Base-by-base conservation (phyloP, 2,329 filamentous ascomycete species). In the Fusarium dlaminii region DNA sequence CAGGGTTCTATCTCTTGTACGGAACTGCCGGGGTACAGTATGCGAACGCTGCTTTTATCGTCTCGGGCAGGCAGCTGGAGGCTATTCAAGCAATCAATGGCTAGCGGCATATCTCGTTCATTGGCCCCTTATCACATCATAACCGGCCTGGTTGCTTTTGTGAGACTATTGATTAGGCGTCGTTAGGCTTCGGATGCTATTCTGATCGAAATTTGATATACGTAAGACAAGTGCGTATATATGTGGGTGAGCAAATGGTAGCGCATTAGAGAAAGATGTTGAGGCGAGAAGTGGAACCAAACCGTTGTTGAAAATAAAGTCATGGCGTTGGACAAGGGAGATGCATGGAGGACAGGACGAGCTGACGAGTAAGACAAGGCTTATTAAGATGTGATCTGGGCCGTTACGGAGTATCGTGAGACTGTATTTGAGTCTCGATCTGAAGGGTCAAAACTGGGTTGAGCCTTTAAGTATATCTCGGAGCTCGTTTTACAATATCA, bases 271-370 rank as follows among this genome's bases (percentile, higher is more conserved):
- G 29, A 36, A 32, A 24, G 40, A 49, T 56, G 36, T 58, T 63
- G 66, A 74, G 70, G 60, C 65, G 70, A 42, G 42, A 56, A 64
- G 66, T 69, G 66, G 66, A 39, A 69, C 66, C 42, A 34, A 30
- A 18, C 32, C 39, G 20, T 29, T 40, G 46, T 29, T 55, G 37
- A 49, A 54, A 51, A 68, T 51, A 69, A 55, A 55, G 57, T 63
- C 66, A 69, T 36, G 65, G 66, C 56, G 34, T 48, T 37, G 30
- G 62, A 62, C 67, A 72, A 65, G 71, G 67, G 59, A 72, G 46
- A 52, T 11, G 66, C 66, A 57, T 71, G 70, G 45, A 63, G 32
- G 46, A 48, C 39, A 34, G 42, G 66, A 63, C 37, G 30, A 67
- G 42, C 64, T 68, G 42, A 49, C 42, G 43, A 49, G 63, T 72